Evolutionary conservation across 2,329 filamentous ascomycete genomes (phyloP), one percentile per base, ranked within the genome.

Genomic region (Didymella pomorum): DNA sequence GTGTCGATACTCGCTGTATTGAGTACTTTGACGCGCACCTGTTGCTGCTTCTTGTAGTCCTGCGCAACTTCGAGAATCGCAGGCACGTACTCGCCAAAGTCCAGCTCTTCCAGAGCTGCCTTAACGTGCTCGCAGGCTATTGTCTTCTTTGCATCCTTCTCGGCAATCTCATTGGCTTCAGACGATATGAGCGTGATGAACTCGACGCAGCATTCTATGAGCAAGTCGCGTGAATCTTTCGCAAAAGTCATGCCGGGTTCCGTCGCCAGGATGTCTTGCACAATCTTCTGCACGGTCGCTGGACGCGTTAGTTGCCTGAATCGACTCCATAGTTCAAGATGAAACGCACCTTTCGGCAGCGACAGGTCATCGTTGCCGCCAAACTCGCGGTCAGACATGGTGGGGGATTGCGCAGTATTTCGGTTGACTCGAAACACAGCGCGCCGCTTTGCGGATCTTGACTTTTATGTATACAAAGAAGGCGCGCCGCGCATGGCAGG

Each of bases 161-260:
- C 95, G 12, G 93, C 96, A 65, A 99, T 99, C 71, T 99, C 95
- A 79, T 99, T 99, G 62, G 95, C 95, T 81, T 99, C 94, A 46
- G 92, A 96, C n/a, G 93, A 97, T 69, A 99, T 91, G 71, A 99
- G 87, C 18, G 95, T 98, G 78, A 99, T 97, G 78, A 99, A 99
- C 78, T 99, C 95, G 72, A 99, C 94, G 74, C 95, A 99, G 81
- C 95, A 98, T 81, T 98, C 95, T 71, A 99, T 99, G 51, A 99
- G 84, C 2, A 98, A 84, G 74, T 99, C 95, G 60, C 95, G 89
- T 12, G 94, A 93, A 71, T 99, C 95, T 77, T 97, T 97, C 42
- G 93, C 92, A 75, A 98, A 98, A 1, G 91, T 89, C 62, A 96
- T 86, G 49, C 92, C 92, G 18, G 84, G 84, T 47, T 89, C 87